These are phyloP conservation scores for Trichosporon asahii DNA, from an alignment of 1,284 basidiomycete genomes.

Conservation along the genomic window DNA sequence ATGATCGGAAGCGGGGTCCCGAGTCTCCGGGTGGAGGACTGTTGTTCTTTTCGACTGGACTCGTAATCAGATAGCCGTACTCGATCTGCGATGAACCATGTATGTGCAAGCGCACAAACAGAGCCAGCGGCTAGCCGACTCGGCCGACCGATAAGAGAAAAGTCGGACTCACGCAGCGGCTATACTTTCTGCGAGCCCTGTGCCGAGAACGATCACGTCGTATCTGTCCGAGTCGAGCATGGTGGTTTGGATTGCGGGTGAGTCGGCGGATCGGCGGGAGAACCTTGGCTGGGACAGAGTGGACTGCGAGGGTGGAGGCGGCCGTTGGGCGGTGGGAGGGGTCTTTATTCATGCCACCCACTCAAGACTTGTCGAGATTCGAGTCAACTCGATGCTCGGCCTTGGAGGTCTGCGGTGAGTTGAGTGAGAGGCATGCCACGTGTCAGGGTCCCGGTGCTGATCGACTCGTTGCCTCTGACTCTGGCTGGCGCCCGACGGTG, in stretches of 20 bases:
- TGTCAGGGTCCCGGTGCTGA: background rate
- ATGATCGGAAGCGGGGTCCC: constrained; percentile 6
- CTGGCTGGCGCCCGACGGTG: background rate
- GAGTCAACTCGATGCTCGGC: background rate
- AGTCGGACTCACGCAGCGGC: constrained; percentile 69
- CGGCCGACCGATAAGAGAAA: background rate
- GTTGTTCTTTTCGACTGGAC: background rate
- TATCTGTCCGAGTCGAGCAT: constrained; percentile 55
- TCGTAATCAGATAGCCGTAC: background rate
- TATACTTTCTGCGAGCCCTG: constrained; percentile 82
- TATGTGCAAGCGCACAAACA: background rate
- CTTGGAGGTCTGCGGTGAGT: background rate
- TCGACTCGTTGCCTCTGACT: constrained; percentile 1
- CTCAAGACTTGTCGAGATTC: background rate
- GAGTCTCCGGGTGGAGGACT: background rate
- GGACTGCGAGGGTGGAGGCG: constrained; percentile 4
- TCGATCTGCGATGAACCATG: background rate
- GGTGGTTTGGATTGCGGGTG: constrained; percentile 9
- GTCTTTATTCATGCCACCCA: background rate
- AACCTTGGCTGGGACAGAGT: background rate
- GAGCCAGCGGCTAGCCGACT: background rate
- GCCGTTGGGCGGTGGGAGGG: background rate
- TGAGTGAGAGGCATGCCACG: background rate
- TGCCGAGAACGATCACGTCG: constrained; percentile 80
- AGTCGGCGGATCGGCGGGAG: background rate